Base-by-base conservation (phyloP, 2,329 filamentous ascomycete genomes). In the Colletotrichum tofieldiae region DNA sequence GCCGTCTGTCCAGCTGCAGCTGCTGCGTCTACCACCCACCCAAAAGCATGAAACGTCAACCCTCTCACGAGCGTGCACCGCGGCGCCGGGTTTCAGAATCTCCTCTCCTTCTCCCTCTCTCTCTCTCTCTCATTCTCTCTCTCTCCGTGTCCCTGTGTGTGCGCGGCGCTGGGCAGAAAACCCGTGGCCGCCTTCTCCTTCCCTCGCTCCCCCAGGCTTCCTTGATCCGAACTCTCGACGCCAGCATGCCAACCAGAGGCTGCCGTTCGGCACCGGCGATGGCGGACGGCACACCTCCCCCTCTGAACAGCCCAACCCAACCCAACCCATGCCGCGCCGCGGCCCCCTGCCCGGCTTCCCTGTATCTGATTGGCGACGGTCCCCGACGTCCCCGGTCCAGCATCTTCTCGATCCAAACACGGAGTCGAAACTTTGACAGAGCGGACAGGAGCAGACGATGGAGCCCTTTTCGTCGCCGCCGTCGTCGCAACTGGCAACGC, bases 31-130 rank as follows among this genome's bases (percentile, higher is more conserved):
- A 43, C 23, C 55, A 43, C 55, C 55, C 55, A 41, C 55, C 55
- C 52, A 23, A 39, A 39, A 26, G 16, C 29, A 56, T 56, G 54
- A 56, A 56, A 56, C 54, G 39, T 9, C 4, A 14, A 39, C 35
- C 54, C 54, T 35, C 29, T 20, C 18, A 6, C 12, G 43, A 26
- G 11, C 23, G 23, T 51, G 60, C 60, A 23, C 11, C 37, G 20
- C 37, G 23, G 49, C 49, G 37, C 49, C 47, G 61, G 26, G 61
- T 64, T 64, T 64, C 61, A 64, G 61, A 45, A 32, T 23, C 32
- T 26, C 26, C 35, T 16, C 35, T 58, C n/a, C 35, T 14, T 58
- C 54, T 2, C 1, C 32, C 16, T n/a, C 29, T 8, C 23, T 8
- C 3, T 41, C 3, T 41, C 37, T 43, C 9, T 26, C 23, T 26